Conservation (phyloP, 805 yeast genomes). For the Danielozyma ontarioensis region DNA sequence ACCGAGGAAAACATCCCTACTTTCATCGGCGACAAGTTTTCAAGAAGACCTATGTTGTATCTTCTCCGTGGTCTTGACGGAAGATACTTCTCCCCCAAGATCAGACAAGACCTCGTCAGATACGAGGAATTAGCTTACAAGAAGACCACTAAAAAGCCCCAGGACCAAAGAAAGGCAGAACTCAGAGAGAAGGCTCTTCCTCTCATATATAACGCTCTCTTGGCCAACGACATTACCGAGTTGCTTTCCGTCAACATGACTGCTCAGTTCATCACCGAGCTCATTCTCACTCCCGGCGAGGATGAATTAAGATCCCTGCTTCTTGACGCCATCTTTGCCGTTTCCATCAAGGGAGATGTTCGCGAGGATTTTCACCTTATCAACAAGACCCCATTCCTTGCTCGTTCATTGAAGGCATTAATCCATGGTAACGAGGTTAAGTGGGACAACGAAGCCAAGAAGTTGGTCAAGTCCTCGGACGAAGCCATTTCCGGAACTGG, state of each 20-base stretch:
- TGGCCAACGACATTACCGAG: conserved; percentile 14
- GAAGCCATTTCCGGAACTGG: conserved; percentile 46
- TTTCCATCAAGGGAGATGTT: conserved; percentile 59
- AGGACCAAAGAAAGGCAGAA: conserved; percentile 69
- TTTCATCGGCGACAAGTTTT: conserved; percentile 64
- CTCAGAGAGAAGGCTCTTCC: conserved; percentile 63
- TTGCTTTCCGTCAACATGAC: conserved; percentile 69
- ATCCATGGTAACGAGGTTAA: conserved; percentile 87
- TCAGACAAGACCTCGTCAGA: conserved; percentile 52
- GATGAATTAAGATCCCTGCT: conserved; percentile 43
- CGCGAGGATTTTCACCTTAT: conserved; percentile 62
- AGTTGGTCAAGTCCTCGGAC: conserved; percentile 39
- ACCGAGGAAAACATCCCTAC: conserved; percentile 46
- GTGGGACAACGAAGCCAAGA: conserved; percentile 42
- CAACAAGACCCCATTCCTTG: conserved; percentile 60
- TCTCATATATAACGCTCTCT: conserved; percentile 50
- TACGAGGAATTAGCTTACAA: conserved; percentile 53
- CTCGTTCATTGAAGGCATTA: conserved; percentile 68
- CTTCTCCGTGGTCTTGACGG: conserved; percentile 74
- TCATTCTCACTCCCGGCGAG: conserved; percentile 53
- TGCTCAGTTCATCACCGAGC: conserved; percentile 76
- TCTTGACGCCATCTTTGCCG: conserved; percentile 51
- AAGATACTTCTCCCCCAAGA: conserved; percentile 71
- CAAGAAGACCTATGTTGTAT: conserved; percentile 85
- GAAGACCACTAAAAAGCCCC: conserved; percentile 81